Evolutionary conservation across 345 rosid species (phyloP), one percentile per base, ranked within the genome.

Genomic region (Boechera retrofracta): DNA sequence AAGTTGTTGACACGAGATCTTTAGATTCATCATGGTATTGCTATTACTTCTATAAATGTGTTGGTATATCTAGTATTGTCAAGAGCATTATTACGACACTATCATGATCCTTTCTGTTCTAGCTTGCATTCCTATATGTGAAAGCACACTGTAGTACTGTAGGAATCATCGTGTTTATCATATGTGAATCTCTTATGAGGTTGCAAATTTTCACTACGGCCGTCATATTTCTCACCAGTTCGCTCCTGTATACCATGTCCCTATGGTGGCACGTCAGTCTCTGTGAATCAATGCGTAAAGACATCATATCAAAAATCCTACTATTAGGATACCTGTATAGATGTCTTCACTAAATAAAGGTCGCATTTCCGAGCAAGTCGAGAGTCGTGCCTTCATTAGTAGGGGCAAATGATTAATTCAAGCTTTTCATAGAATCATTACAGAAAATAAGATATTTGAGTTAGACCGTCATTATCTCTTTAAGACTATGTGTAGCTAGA

Each of bases 1-100:
- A 81, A 83, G 89, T 85, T 64, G 72, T 74, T 67, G 47, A 16
- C 63, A 60, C 33, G 3, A 39, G 61, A 60, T 76, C 63, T 59
- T 59, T 32, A 38, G 9, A 56, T 7, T 42, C 68, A 63, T 63
- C 24, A 63, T 69, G 70, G 75, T 56, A 70, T 32, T 55, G 41
- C 28, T 45, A 24, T 44, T 56, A 66, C 49, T 35, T 45, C 26
- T 67, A 6, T 56, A 56, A 11, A 45, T 44, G 16, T 4, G n/a
- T 54, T 57, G 49, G 53, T 48, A 57, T 57, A 9, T 28, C 24
- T 67, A 45, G 48, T 45, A 32, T 54, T 74, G 61, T 28, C 60
- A 67, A 36, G 55, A 31, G 24, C 31, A 28, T 31, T 48, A 12
- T 36, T 38, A 18, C 49, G 68, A 58, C 18, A 31, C 68, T 55